These are phyloP conservation scores for Aureobasidium pullulans DNA, from an alignment of 2,329 filamentous ascomycete species.

Conservation along the genomic window DNA sequence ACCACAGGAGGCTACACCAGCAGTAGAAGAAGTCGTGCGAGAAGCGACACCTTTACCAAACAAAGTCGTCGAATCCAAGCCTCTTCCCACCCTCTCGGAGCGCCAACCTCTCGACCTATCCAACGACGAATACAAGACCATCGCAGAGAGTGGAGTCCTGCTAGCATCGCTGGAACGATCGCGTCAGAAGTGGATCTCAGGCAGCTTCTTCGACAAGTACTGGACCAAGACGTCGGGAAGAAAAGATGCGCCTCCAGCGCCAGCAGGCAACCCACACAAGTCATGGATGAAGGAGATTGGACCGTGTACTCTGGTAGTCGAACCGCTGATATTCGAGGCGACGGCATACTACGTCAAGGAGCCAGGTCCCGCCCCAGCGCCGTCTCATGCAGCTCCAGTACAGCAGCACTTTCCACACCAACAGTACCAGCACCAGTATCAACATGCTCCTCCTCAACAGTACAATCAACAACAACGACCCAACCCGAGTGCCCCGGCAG, in stretches of 20 bases:
- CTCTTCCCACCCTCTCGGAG: constrained; percentile 62
- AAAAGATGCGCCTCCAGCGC: constrained; percentile 51
- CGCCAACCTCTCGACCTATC: constrained; percentile 59
- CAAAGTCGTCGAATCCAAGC: constrained; percentile 56
- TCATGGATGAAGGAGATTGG: constrained; percentile 51
- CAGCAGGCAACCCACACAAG: constrained; percentile 34
- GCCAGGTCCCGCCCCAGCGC: constrained; percentile 24
- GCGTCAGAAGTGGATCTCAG: constrained; percentile 63
- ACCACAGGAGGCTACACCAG: constrained; percentile 5
- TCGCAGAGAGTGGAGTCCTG: constrained; percentile 69
- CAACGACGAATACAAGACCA: constrained; percentile 60
- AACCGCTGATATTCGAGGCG: constrained; percentile 73
- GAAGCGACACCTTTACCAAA: constrained; percentile 46
- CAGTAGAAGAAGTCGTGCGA: neutral
- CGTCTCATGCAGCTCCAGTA: neutral
- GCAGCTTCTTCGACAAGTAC: constrained; percentile 64
- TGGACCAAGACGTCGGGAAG: constrained; percentile 67
- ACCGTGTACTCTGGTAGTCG: constrained; percentile 65
- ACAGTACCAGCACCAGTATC: neutral
- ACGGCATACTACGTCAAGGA: constrained; percentile 67
- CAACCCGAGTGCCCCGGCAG: constrained; percentile 22
- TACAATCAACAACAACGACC: constrained; percentile 17
- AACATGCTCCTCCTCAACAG: constrained; percentile 3
- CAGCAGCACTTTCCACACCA: constrained; percentile 12
- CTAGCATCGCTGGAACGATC: constrained; percentile 67